Percentiles rank a stretch among this genome's conserved stretches.
phyloP scores from a whole-genome alignment of 768 basidiomycete species.

The Terana coerulea region DNA sequence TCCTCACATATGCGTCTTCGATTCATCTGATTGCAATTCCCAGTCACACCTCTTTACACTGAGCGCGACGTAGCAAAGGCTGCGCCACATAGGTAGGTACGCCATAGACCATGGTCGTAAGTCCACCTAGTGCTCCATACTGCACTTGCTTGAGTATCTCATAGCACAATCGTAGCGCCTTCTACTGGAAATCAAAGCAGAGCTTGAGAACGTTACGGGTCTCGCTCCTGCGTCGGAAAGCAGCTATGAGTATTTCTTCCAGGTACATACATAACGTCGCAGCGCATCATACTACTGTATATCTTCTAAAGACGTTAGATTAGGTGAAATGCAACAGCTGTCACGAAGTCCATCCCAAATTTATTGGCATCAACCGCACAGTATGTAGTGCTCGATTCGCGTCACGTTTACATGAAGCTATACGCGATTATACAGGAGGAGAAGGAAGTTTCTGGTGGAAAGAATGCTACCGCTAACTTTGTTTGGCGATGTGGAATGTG shows the following conservation, averaged over 20 bases:
- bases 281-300: slow-evolving; percentile 3
- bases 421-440: slow-evolving; percentile 48
- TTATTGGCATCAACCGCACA: slow-evolving; percentile 73
- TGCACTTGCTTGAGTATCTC: too few species aligned
- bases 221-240: slow-evolving; percentile 60
- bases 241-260: slow-evolving; percentile 74
- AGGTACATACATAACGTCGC: slow-evolving; percentile 38
- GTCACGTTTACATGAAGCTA: neutral
- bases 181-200: slow-evolving; percentile 69
- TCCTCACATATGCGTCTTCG: too few species aligned
- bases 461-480: slow-evolving; percentile 68
- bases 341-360: slow-evolving; percentile 70
- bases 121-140: too few species aligned
- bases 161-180: slow-evolving; percentile 40
- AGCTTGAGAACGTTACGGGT: slow-evolving; percentile 74
- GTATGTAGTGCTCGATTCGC: slow-evolving; percentile 39
- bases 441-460: slow-evolving; percentile 60
- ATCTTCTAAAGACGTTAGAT: neutral
- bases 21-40: too few species aligned
- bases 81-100: too few species aligned
- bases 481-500: slow-evolving; percentile 79
- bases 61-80: too few species aligned
- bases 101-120: slow-evolving; percentile 51
- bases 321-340: slow-evolving; percentile 81
- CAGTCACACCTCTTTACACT: too few species aligned